Conservation (phyloP, 805 yeast genomes). For the Naumovozyma castellii region DNA sequence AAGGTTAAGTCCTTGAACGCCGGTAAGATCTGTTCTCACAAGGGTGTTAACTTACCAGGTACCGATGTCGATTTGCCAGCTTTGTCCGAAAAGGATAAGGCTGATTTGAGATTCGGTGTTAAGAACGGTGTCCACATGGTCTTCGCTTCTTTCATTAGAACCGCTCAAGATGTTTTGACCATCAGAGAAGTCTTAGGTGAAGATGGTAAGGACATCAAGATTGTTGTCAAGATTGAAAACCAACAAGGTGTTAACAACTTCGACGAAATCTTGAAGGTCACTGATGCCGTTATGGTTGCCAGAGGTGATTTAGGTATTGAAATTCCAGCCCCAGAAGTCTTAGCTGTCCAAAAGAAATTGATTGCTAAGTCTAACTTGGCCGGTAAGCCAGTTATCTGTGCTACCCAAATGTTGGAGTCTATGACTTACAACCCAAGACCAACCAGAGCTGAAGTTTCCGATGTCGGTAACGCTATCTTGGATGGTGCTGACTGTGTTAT, state of each 20-base stretch:
- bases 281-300: conserved; percentile 99
- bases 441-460: conserved; percentile 98
- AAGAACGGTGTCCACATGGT: conserved; percentile 96
- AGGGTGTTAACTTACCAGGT: conserved; percentile 98
- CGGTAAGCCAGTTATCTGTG: conserved; percentile 99
- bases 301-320: conserved; percentile 99
- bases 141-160: conserved; percentile 96
- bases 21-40: conserved; percentile 93
- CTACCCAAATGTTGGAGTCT: conserved; percentile 98
- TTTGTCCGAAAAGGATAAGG: conserved; percentile 89
- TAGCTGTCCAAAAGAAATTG: conserved; percentile 96
- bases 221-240: conserved; percentile 95
- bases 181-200: conserved; percentile 94
- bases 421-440: conserved; percentile 99
- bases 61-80: conserved; percentile 99
- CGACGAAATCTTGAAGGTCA: conserved; percentile 86
- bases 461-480: conserved; percentile 97
- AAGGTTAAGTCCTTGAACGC: conserved; percentile 85
- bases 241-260: conserved; percentile 99
- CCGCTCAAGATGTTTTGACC: conserved; percentile 79
- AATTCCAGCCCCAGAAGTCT: conserved; percentile 98
- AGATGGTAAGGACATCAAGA: conserved; percentile 92
- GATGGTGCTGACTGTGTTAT: conserved; percentile 99
- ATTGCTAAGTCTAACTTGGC: conserved; percentile 98
- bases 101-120: conserved; percentile 90